These are phyloP conservation scores for Botrytis sinoallii DNA, from an alignment of 2,329 filamentous ascomycete species.

Conservation along the genomic window DNA sequence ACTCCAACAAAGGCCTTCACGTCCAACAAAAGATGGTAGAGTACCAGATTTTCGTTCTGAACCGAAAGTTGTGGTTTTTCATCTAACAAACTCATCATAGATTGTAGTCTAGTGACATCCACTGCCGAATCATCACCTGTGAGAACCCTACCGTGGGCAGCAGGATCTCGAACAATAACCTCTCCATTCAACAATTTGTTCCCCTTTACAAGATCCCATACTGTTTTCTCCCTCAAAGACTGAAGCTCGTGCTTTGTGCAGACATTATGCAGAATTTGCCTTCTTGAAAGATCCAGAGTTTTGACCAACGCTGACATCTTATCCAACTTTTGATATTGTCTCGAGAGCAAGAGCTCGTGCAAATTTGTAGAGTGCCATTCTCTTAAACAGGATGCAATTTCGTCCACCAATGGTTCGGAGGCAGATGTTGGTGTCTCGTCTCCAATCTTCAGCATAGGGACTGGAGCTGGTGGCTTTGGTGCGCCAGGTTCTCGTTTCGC, in stretches of 20 bases:
- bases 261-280: conserved; percentile 91
- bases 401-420: conserved; percentile 89
- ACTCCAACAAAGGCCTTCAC: conserved; percentile 78
- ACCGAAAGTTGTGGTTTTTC: conserved; percentile 67
- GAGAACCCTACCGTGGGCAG: conserved; percentile 76
- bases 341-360: conserved; percentile 81
- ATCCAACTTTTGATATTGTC: conserved; percentile 78
- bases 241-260: conserved; percentile 82
- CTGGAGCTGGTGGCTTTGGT: conserved; percentile 81
- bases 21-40: conserved; percentile 82
- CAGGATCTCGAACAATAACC: conserved; percentile 89
- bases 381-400: conserved; percentile 92
- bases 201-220: conserved; percentile 91
- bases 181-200: conserved; percentile 94
- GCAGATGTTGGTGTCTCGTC: conserved; percentile 91
- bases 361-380: conserved; percentile 99
- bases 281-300: conserved; percentile 77
- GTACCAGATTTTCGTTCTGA: conserved; percentile 61
- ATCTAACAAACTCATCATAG: conserved; percentile 90
- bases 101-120: conserved; percentile 86
- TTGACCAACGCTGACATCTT: conserved; percentile 77
- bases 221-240: conserved; percentile 79
- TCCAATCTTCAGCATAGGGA: conserved; percentile 96
- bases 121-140: conserved; percentile 93
- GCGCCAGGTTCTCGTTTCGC: conserved; percentile 61